Evolutionary conservation across 2,329 filamentous ascomycete species (phyloP).

Genomic region (Kalmusia sp.): DNA sequence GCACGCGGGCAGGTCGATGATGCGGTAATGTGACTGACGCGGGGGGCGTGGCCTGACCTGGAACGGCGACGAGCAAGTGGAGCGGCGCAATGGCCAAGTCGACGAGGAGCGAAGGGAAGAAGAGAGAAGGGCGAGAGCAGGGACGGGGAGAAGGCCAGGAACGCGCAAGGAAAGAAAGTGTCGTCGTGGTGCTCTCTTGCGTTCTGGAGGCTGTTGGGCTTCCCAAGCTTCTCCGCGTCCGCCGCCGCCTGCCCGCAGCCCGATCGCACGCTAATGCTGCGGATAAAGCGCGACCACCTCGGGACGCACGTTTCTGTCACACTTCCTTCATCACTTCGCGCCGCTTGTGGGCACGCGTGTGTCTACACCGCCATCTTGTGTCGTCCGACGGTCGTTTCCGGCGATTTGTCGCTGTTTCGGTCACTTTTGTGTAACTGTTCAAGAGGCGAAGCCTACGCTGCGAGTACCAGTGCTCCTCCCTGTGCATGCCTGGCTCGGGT

Average conservation of each 20-base stretch:
- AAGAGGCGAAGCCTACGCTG: too few relatives aligned
- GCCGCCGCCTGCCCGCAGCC: background rate
- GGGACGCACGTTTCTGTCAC: constrained; percentile 2
- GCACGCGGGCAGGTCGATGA: constrained; percentile 22
- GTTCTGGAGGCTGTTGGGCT: background rate
- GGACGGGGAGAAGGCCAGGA: background rate
- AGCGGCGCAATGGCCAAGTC: background rate
- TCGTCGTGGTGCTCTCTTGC: background rate
- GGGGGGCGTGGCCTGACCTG: constrained; percentile 14
- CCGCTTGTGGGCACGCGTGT: background rate
- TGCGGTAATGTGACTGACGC: constrained; percentile 24
- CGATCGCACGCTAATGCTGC: background rate
- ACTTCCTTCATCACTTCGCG: background rate
- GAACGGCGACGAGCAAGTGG: background rate
- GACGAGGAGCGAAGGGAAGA: background rate
- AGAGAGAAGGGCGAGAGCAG: background rate
- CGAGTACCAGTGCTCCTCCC: too few relatives aligned
- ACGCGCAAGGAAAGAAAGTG: too few relatives aligned
- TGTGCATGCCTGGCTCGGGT: too few relatives aligned
- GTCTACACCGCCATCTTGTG: background rate
- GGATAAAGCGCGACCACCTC: background rate
- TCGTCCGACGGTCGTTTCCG: background rate
- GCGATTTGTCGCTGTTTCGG: background rate
- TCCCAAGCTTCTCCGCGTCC: background rate
- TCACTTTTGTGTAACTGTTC: too few relatives aligned